Evolutionary conservation across 495 filamentous ascomycete genomes (phyloP).

Genomic region (Hypoxylon cercidicola): DNA sequence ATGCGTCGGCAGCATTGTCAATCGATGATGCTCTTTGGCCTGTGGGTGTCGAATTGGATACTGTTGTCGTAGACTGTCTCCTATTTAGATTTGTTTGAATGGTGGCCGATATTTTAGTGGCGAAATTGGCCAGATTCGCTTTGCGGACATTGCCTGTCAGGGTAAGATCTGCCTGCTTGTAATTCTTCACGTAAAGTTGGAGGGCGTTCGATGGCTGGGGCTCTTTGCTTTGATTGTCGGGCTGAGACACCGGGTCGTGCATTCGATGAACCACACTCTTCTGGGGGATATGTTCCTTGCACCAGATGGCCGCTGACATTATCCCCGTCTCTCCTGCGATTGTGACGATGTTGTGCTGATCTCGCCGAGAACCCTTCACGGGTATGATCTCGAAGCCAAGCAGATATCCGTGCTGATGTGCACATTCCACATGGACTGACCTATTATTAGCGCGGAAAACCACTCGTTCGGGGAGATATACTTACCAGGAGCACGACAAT

Average conservation of each 20-base stretch:
- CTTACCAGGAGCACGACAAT: conserved; percentile 73
- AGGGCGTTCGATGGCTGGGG: conserved; percentile 68
- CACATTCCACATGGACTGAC: conserved; percentile 87
- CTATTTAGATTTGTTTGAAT: conserved; percentile 43
- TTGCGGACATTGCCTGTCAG: conserved; percentile 92
- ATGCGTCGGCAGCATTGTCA: conserved; percentile 18
- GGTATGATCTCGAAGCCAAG: conserved; percentile 92
- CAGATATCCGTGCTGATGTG: conserved; percentile 80
- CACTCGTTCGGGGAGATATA: conserved; percentile 3
- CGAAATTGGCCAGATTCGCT: conserved; percentile 64
- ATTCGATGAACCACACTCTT: conserved; percentile 80
- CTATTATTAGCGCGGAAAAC: conserved; percentile 28
- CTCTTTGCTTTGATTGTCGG: conserved; percentile 54
- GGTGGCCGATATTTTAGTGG: conserved; percentile 51
- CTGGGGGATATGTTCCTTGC: conserved; percentile 79
- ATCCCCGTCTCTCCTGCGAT: conserved; percentile 80
- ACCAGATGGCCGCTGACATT: conserved; percentile 85
- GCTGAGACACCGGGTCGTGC: conserved; percentile 73
- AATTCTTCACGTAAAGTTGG: conserved; percentile 84
- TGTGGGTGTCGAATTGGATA: conserved; percentile 21
- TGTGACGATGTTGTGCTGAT: conserved; percentile 75
- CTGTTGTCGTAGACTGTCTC: conserved; percentile 51
- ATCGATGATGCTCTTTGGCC: conserved; percentile 30
- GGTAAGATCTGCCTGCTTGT: conserved; percentile 92
- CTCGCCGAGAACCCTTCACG: conserved; percentile 85